A percentile compares a stretch with the other conserved stretches of the same genome.
phyloP scores from a whole-genome alignment of 1,139 yeast species.

The Hemisphaericaspora lyxosophila region DNA sequence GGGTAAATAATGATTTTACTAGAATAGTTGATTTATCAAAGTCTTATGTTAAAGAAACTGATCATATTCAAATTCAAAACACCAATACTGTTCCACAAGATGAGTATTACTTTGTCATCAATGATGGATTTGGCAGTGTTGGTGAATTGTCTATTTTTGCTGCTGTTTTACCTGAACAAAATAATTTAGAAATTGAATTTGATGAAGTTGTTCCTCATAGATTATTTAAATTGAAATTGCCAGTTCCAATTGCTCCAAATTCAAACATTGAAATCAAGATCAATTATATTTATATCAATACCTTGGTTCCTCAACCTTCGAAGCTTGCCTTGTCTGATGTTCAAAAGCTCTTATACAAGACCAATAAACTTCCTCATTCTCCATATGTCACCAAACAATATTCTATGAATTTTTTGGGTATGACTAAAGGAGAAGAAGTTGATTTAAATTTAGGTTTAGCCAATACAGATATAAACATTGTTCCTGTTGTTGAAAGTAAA shows the following conservation, averaged over 20 bases:
- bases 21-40: slow-evolving; percentile 63
- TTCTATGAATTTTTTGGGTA: slow-evolving; percentile 51
- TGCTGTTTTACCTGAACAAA: slow-evolving; percentile 22
- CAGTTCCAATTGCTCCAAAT: slow-evolving; percentile 68
- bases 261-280: slow-evolving; percentile 50
- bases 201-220: slow-evolving; percentile 32
- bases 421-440: slow-evolving; percentile 43
- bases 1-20: slow-evolving; percentile 49
- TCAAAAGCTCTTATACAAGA: slow-evolving; percentile 59
- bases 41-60: slow-evolving; percentile 66
- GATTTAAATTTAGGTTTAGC: slow-evolving; percentile 13
- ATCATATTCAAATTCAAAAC: slow-evolving; percentile 59
- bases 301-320: slow-evolving; percentile 62
- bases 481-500: slow-evolving; percentile 35
- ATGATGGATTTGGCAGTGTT: slow-evolving; percentile 44
- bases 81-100: slow-evolving; percentile 52
- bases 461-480: not conserved
- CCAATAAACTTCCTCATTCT: slow-evolving; percentile 59
- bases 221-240: slow-evolving; percentile 49
- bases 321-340: slow-evolving; percentile 57
- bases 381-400: slow-evolving; percentile 62
- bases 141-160: slow-evolving; percentile 51
- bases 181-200: slow-evolving; percentile 23
- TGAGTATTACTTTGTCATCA: slow-evolving; percentile 57
- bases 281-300: slow-evolving; percentile 52